phyloP scores from a whole-genome alignment of 805 yeast genomes.

The Maudiozyma pseudohumilis region DNA sequence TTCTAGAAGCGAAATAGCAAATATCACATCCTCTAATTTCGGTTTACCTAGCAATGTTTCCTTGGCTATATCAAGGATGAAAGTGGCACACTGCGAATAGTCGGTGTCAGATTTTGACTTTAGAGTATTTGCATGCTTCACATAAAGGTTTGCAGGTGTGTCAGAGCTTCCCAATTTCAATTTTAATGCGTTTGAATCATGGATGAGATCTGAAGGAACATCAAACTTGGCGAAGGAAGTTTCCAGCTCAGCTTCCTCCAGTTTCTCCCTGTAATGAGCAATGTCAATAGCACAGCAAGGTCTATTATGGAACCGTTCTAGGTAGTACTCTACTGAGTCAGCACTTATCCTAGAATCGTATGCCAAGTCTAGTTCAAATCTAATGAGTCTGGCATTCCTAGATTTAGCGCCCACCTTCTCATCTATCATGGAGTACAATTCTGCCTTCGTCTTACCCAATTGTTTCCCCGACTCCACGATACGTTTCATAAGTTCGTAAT shows the following conservation, averaged over 20 bases:
- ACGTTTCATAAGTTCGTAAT: constrained; percentile 36
- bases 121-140: constrained; percentile 31
- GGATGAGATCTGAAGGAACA: constrained; percentile 30
- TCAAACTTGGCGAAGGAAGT: background rate
- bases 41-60: constrained; percentile 16
- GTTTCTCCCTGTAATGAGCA: constrained; percentile 25
- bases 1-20: constrained; percentile 49
- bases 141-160: constrained; percentile 32
- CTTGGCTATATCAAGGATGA: constrained; percentile 47
- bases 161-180: constrained; percentile 8
- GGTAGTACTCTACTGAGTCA: constrained; percentile 33
- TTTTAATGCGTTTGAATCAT: constrained; percentile 39
- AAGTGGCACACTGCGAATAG: constrained; percentile 59
- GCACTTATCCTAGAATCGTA: constrained; percentile 12
- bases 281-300: constrained; percentile 60
- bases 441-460: constrained; percentile 36
- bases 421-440: constrained; percentile 26
- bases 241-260: constrained; percentile 17
- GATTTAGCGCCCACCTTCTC: constrained; percentile 25
- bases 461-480: constrained; percentile 51
- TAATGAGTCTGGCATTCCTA: constrained; percentile 50
- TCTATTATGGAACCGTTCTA: constrained; percentile 41
- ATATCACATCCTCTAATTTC: constrained; percentile 23
- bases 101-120: constrained; percentile 46
- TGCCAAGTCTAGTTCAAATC: constrained; percentile 35